Evolutionary conservation across 495 filamentous ascomycete genomes (phyloP).

Genomic region (Choiromyces venosus): DNA sequence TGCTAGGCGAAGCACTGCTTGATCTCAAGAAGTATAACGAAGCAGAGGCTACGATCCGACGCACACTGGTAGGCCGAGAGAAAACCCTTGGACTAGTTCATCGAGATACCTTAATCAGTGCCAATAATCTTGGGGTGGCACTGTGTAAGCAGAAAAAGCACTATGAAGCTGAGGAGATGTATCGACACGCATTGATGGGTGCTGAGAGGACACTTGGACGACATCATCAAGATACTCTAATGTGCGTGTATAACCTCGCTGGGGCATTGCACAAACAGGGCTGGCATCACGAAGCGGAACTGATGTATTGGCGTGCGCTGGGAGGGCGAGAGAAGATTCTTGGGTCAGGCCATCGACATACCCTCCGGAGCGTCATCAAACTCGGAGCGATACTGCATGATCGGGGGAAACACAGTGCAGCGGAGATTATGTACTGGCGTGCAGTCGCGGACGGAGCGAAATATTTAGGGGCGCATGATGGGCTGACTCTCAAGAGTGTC

Average conservation of each 20-base stretch:
- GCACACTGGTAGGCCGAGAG: too few relatives aligned
- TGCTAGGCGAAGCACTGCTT: too few relatives aligned
- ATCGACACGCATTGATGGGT: constrained; percentile 16
- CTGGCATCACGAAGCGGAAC: constrained; percentile 21
- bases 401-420: neutral
- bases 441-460: constrained; percentile 9
- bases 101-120: too few relatives aligned
- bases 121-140: too few relatives aligned
- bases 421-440: neutral
- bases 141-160: neutral
- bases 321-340: neutral
- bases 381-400: neutral
- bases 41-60: too few relatives aligned
- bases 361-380: neutral
- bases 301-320: constrained; percentile 25
- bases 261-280: constrained; percentile 16
- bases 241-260: constrained; percentile 12
- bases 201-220: constrained; percentile 14
- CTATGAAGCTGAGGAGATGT: neutral
- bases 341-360: constrained; percentile 5
- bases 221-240: constrained; percentile 19
- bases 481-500: neutral
- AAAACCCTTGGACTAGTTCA: too few relatives aligned
- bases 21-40: too few relatives aligned
- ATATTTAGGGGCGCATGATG: constrained; percentile 3